A percentile compares a stretch with the other conserved stretches of the same genome.
These are phyloP conservation scores for Rubus idaeus DNA, from an alignment of 306 rosid species.

Conservation along the genomic window DNA sequence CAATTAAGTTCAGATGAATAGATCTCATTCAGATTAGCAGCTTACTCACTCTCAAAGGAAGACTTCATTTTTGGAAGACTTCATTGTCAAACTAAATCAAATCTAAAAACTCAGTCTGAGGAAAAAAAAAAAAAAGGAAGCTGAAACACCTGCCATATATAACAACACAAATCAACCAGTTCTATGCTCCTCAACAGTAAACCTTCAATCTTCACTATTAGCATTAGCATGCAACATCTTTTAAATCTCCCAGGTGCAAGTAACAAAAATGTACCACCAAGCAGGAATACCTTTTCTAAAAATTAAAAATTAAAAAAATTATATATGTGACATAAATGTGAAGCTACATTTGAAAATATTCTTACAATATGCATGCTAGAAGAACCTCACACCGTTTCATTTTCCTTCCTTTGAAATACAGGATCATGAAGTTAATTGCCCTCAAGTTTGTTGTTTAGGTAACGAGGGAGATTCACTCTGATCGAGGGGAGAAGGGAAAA, in stretches of 20 bases:
- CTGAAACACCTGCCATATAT: neutral
- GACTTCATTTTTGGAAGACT: too few relatives aligned
- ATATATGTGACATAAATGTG: neutral
- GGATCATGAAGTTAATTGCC: neutral
- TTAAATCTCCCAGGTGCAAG: neutral
- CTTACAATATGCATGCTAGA: neutral
- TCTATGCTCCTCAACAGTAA: neutral
- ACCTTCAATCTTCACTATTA: neutral
- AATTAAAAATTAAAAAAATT: neutral
- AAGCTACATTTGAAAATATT: neutral
- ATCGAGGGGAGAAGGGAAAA: constrained; percentile 40
- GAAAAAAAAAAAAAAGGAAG: neutral
- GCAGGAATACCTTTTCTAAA: neutral
- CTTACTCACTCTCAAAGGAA: too few relatives aligned
- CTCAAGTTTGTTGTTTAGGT: constrained; percentile 23
- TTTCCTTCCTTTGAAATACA: neutral
- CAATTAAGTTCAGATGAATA: too few relatives aligned
- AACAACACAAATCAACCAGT: neutral
- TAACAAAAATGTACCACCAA: neutral
- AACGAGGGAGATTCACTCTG: constrained; percentile 39
- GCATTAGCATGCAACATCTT: neutral
- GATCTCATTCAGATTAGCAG: too few relatives aligned
- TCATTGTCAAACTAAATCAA: too few relatives aligned
- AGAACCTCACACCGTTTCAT: neutral
- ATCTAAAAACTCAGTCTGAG: too few relatives aligned